Evolutionary conservation across 441 rosid species (phyloP), one percentile per base, ranked within the genome.

Genomic region (Gossypium schwendimanii): DNA sequence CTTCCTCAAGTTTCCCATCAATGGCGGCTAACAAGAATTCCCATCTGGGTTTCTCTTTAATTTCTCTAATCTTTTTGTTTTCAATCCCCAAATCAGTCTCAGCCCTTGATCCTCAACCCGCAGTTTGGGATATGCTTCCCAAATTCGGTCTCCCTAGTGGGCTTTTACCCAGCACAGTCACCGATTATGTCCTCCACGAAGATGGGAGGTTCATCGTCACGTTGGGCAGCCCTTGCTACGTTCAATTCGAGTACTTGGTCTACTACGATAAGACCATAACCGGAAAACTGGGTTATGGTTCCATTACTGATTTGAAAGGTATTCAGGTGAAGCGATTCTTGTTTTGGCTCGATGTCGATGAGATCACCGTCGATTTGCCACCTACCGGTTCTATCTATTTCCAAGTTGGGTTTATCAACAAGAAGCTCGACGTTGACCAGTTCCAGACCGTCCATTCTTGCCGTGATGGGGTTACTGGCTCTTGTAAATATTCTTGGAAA

Each of bases 371-470:
- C 15, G 98, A 94, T 84, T 83, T 94, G 31, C 99, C 98, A 0
- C 97, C 99, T 2, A 75, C 88, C 3, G 87, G 84, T 72, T 87
- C 88, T 1, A 94, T 94, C 75, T 91, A 94, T 80, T 94, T 94
- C 78, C 90, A 83, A 73, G 98, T 94, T 31, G 99, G 99, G 12
- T 52, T 92, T 58, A 83, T 94, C 76, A 91, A 91, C 69, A 92
- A 91, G 89, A 88, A 88, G 82, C 99, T 94, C 15, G 89, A 84
- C 50, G 26, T 85, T 31, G 89, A 80, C 60, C 99, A 94, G 91
- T 94, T 94, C 81, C 75, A 85, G 87, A 84, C 90, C n/a, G 84
- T 92, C 1, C 98, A 75, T 82, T 87, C 98, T n/a, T 94, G 98
- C 77, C 83, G 84, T 4, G 87, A 84, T 65, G 82, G 81, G 17